Evolutionary conservation across 306 rosid species (phyloP), one percentile per base, ranked within the genome.

Genomic region (Quercus variabilis): DNA sequence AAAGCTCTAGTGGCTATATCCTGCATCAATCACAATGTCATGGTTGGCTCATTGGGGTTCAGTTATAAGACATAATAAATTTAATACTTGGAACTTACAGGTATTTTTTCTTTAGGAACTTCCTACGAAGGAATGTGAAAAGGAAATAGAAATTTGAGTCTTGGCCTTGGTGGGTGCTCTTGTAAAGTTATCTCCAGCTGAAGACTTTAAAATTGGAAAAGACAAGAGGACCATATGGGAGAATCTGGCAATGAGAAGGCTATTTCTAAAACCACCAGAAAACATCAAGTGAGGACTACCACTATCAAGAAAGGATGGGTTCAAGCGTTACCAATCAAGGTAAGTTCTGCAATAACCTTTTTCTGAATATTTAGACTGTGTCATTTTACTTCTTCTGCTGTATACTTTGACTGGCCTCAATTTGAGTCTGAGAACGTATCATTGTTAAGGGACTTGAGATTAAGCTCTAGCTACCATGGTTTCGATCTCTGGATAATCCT

Each of bases 251-350:
- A 78, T 65, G 86, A 79, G 21, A 58, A 78, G 73, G 60, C 73
- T 77, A 43, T 73, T 80, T 82, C 74, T 56, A 85, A 79, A 82
- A 58, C 62, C 70, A 63, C 10, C 25, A 55, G 52, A 13, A 80
- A 23, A 71, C 64, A 59, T 75, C 79, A 71, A 58, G 76, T 20
- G 49, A 12, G 33, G 74, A 59, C 69, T 55, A 5, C 77, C 25
- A 59, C 82, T 74, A 26, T 76, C 77, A 81, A 78, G 64, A 82
- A 82, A 71, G 81, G 85, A 78, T 33, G 64, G 71, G 64, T 81
- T 81, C 87, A 73, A 35, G 35, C 86, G 15, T 59, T 49, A 35
- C 74, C 79, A 69, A 31, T 76, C 78, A 85, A 87, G 93, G 90
- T 91, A 83, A 46, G 9, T 51, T 2, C 19, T 3, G 57, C 60